These are phyloP conservation scores for Pestalotiopsis fici DNA, from an alignment of 2,329 filamentous ascomycete genomes.

Conservation along the genomic window DNA sequence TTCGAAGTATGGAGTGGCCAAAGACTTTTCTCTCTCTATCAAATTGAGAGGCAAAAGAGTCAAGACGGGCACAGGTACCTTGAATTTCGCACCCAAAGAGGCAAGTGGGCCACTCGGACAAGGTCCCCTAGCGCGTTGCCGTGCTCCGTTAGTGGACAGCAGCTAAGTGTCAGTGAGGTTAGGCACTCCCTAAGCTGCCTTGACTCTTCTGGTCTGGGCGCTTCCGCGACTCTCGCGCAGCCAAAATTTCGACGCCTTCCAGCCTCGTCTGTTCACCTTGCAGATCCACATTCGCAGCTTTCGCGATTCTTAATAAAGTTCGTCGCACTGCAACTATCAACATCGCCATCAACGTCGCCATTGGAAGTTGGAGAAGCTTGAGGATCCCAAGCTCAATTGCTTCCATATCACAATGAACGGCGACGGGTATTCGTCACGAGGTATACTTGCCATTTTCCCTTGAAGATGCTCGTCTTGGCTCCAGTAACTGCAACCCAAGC, in stretches of 20 bases:
- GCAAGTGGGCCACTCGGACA: neutral
- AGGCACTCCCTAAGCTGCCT: neutral
- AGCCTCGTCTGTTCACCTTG: conserved; percentile 25
- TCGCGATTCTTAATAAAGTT: conserved; percentile 16
- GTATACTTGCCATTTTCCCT: conserved; percentile 46
- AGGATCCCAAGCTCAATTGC: neutral
- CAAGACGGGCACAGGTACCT: neutral
- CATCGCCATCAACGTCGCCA: conserved; percentile 10
- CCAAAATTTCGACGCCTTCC: conserved; percentile 28
- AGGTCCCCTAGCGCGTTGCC: neutral
- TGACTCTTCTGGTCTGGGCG: neutral
- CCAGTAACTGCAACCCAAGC: conserved; percentile 18
- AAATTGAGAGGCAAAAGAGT: neutral
- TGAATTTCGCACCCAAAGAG: neutral
- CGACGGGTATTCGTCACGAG: conserved; percentile 78
- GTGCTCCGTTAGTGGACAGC: neutral
- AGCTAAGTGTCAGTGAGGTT: neutral
- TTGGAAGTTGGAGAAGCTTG: neutral
- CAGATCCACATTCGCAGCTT: conserved; percentile 28
- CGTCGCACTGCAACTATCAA: neutral
- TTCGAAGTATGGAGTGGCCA: neutral
- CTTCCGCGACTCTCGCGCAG: conserved; percentile 1
- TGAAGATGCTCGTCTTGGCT: neutral
- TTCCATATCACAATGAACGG: conserved; percentile 70
- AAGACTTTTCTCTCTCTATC: neutral